These are phyloP conservation scores for Lagenaria siceraria DNA, from an alignment of 306 rosid genomes.

Conservation along the genomic window DNA sequence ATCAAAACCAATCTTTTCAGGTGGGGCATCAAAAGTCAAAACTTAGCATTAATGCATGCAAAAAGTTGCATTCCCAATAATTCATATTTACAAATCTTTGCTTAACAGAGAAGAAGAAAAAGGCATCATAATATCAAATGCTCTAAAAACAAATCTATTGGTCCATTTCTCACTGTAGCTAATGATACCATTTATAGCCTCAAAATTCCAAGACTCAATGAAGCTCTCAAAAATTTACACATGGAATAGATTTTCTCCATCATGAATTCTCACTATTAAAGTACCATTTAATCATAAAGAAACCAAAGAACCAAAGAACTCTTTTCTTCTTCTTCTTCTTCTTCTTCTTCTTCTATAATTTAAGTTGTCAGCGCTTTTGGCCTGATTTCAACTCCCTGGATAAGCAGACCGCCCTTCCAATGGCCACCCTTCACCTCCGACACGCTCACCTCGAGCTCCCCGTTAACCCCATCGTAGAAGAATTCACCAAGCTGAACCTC, in stretches of 20 bases:
- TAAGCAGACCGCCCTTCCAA: constrained; percentile 66
- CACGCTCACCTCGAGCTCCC: constrained; percentile 37
- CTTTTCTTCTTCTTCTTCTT: background rate
- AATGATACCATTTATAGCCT: background rate
- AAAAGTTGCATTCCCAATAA: background rate
- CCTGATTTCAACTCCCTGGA: constrained; percentile 64
- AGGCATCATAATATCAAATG: background rate
- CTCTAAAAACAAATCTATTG: background rate
- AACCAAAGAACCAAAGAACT: background rate
- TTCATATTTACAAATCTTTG: background rate
- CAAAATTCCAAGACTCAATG: background rate
- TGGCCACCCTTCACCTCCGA: constrained; percentile 25
- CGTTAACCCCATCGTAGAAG: constrained; percentile 23
- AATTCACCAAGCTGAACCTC: constrained; percentile 60
- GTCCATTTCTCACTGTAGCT: background rate
- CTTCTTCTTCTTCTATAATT: background rate
- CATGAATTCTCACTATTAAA: background rate
- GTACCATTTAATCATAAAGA: background rate
- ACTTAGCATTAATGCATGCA: background rate
- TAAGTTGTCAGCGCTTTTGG: constrained; percentile 17
- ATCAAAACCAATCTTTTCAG: background rate
- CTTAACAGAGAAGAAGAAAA: background rate
- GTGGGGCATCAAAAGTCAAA: background rate
- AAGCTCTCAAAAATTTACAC: background rate
- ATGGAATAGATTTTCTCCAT: background rate